Evolutionary conservation across 2,329 filamentous ascomycete species (phyloP), one percentile per base, ranked within the genome.

Genomic region (Zymoseptoria ardabiliae): DNA sequence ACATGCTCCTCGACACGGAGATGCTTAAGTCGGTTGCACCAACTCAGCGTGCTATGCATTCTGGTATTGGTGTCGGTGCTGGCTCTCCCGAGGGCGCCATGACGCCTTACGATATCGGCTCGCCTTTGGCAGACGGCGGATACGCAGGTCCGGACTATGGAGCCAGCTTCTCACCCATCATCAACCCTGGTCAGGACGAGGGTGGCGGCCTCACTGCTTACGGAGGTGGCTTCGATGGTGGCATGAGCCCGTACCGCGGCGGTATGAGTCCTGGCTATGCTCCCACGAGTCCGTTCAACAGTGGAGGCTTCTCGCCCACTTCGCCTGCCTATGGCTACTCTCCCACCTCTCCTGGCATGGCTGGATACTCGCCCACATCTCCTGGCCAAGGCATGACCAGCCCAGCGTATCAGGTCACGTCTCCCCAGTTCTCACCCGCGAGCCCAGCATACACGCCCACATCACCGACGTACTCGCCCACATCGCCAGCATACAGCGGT

Each of bases 1-100:
- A 99, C 65, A 86, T 97, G 57, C 86, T 92, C 67, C 82, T 99
- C 66, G 95, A 99, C 72, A 91, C 91, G 65, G 89, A 89, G 76
- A 96, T 99, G 90, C 84, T 97, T 50, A 90, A 95, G 74, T 96
- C 92, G 54, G 92, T 96, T 76, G 96, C 96, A 74, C 90, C 89
- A 50, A 86, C 89, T 25, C 65, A 68, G 41, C 64, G 64, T 25
- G 66, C 66, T 19, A 65, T 70, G 57, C 90, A 57, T 48, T 58
- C 88, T 79, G 89, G 88, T 69, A 83, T 92, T 53, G 90, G 91
- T 83, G 85, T 87, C 58, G 88, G 88, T 56, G 87, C 93, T 75
- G 86, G 87, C 13, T 68, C 66, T 59, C 85, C 87, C 61, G 78
- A 81, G 61, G 94, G 94, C 66, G 90, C 91, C 57, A 90, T 91